Conservation (phyloP, 192 early-diverging fungal species). For the Piromyces finnis region DNA sequence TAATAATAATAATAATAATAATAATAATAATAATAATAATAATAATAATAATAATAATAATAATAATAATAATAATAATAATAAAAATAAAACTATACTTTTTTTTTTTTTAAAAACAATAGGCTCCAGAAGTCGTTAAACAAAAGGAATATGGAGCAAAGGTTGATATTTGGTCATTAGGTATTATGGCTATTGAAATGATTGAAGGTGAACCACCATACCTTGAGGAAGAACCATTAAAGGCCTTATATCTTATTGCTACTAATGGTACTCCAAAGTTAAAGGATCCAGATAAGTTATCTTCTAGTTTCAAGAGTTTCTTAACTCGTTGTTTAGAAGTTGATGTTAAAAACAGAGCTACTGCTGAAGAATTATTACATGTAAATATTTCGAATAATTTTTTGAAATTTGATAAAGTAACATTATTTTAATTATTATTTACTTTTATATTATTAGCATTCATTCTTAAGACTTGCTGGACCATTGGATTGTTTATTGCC, state of each 20-base stretch:
- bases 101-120: not conserved
- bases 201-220: conserved; percentile 93
- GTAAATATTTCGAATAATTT: not conserved
- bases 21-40: too few species aligned
- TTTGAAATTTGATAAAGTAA: too few species aligned
- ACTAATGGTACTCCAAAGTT: conserved; percentile 87
- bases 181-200: conserved; percentile 97
- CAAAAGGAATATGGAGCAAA: conserved; percentile 47
- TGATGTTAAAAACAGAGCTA: conserved; percentile 66
- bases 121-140: conserved; percentile 71
- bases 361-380: conserved; percentile 47
- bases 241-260: conserved; percentile 89
- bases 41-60: too few species aligned
- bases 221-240: conserved; percentile 82
- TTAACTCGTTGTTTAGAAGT: conserved; percentile 72
- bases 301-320: conserved; percentile 66
- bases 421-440: not conserved
- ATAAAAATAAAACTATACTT: not conserved
- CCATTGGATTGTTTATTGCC: not conserved
- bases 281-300: conserved; percentile 66
- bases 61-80: too few species aligned
- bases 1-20: too few species aligned
- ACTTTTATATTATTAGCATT: not conserved
- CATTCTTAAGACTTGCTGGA: not conserved
- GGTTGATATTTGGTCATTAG: conserved; percentile 80